Conservation (phyloP, 2,329 filamentous ascomycete species). For the Aspergillus arachidicola region DNA sequence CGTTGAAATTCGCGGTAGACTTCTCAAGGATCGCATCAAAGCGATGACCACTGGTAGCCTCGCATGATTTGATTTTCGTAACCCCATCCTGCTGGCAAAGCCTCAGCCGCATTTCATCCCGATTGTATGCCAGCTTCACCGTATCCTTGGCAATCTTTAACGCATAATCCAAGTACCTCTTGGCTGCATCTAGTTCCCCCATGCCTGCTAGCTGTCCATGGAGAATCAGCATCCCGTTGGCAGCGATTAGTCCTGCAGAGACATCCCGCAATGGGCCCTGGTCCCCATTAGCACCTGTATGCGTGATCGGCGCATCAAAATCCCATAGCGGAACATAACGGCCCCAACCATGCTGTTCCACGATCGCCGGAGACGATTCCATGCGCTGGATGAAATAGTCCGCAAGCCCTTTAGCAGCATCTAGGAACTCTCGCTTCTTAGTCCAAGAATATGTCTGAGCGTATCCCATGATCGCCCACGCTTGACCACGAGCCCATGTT, state of each 20-base stretch:
- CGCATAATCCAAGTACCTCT: conserved; percentile 11
- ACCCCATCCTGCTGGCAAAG: not conserved
- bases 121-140: conserved; percentile 2
- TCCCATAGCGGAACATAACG: conserved; percentile 40
- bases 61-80: not conserved
- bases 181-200: not conserved
- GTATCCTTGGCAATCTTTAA: conserved; percentile 16
- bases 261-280: conserved; percentile 37
- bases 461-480: conserved; percentile 32
- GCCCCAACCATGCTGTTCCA: conserved; percentile 3
- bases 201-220: conserved; percentile 28
- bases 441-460: conserved; percentile 48
- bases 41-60: conserved; percentile 21
- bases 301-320: conserved; percentile 41
- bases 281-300: conserved; percentile 1
- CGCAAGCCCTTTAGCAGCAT: conserved; percentile 38
- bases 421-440: conserved; percentile 29
- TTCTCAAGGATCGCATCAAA: conserved; percentile 43
- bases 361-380: conserved; percentile 30
- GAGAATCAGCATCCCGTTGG: conserved; percentile 46
- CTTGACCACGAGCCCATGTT: conserved; percentile 28
- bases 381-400: conserved; percentile 42
- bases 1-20: conserved; percentile 44
- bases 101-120: not conserved
- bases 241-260: conserved; percentile 45